Conservation (phyloP, 371 early-diverging fungal species). For the Mortierella sp. region DNA sequence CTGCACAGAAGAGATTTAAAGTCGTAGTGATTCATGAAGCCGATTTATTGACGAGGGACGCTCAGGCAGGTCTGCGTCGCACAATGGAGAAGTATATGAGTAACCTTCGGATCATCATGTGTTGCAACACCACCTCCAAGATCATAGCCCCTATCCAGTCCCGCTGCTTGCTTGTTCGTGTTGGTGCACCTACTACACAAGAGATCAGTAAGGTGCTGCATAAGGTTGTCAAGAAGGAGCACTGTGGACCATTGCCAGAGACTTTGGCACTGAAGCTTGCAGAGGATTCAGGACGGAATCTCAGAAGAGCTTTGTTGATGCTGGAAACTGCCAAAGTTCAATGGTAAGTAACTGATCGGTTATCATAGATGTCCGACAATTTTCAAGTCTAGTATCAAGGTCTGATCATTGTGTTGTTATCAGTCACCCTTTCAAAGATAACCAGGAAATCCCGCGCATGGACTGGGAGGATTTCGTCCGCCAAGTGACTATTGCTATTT, state of each 20-base stretch:
- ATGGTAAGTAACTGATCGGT: conserved; percentile 59
- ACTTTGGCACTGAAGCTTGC: conserved; percentile 78
- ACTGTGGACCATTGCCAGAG: conserved; percentile 73
- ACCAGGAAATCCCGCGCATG: conserved; percentile 73
- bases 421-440: conserved; percentile 66
- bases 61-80: conserved; percentile 98
- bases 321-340: conserved; percentile 90
- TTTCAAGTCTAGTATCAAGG: neutral
- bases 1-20: conserved; percentile 89
- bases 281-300: conserved; percentile 82
- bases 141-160: conserved; percentile 98
- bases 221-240: conserved; percentile 83
- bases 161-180: conserved; percentile 94
- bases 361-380: neutral
- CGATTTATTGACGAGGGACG: conserved; percentile 92
- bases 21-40: conserved; percentile 98
- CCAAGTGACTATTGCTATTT: conserved; percentile 76
- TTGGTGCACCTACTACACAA: conserved; percentile 82
- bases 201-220: conserved; percentile 81
- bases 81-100: conserved; percentile 99
- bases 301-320: conserved; percentile 91
- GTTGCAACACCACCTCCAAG: conserved; percentile 91
- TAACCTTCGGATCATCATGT: conserved; percentile 95
- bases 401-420: neutral
- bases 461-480: conserved; percentile 94